A percentile compares a stretch with the other conserved stretches of the same genome.
phyloP scores from a whole-genome alignment of 495 filamentous ascomycete genomes.

The Tuber indicum region DNA sequence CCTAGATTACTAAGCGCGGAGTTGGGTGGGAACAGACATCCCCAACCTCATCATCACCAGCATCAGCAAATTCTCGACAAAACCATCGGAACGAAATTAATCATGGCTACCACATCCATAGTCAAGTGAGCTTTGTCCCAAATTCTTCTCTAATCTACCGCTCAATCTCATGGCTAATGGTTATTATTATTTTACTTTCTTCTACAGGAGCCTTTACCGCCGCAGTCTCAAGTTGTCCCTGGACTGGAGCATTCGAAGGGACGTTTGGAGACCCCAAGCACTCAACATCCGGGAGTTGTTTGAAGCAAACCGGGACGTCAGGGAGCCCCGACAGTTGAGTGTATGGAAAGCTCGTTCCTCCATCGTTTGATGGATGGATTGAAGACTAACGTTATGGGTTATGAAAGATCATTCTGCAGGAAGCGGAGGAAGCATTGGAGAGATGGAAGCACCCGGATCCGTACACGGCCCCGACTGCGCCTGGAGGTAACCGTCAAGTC shows the following conservation, averaged over 20 bases:
- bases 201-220: conserved; percentile 79
- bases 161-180: not conserved
- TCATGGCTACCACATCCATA: conserved; percentile 37
- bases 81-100: conserved; percentile 14
- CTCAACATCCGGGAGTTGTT: conserved; percentile 93
- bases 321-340: conserved; percentile 79
- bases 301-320: conserved; percentile 82
- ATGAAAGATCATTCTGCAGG: conserved; percentile 54
- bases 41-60: conserved; percentile 23
- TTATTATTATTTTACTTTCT: not conserved
- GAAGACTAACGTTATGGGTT: conserved; percentile 10
- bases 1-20: not conserved
- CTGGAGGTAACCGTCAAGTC: conserved; percentile 67
- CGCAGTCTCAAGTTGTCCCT: conserved; percentile 86
- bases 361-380: not conserved
- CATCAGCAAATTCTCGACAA: conserved; percentile 7
- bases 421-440: conserved; percentile 80
- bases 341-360: conserved; percentile 48
- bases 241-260: conserved; percentile 87
- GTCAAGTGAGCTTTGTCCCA: conserved; percentile 27
- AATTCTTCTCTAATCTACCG: not conserved
- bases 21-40: conserved; percentile 16
- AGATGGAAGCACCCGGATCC: conserved; percentile 98
- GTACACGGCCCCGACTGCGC: conserved; percentile 78
- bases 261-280: conserved; percentile 89